Percentiles rank a stretch among this genome's conserved stretches.
These are phyloP conservation scores for Ceratobasidium theobromae DNA, from an alignment of 1,284 basidiomycete genomes.

Conservation along the genomic window DNA sequence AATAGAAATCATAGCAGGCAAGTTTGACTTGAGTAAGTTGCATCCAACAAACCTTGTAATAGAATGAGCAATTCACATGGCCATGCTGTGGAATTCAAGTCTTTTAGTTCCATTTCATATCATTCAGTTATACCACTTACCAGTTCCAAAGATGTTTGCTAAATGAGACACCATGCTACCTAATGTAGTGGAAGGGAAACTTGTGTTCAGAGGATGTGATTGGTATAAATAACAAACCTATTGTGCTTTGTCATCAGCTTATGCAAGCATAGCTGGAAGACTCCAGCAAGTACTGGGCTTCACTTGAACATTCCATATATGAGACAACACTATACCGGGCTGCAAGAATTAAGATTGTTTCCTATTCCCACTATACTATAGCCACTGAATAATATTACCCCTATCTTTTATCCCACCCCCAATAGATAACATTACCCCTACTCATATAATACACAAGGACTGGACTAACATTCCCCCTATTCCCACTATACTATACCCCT, in stretches of 20 bases:
- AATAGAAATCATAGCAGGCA: conserved; percentile 32
- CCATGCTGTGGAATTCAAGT: conserved; percentile 64
- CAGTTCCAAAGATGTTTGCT: conserved; percentile 80
- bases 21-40: not conserved
- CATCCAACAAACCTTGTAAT: conserved; percentile 72
- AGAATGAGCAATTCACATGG: conserved; percentile 93
- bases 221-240: not conserved
- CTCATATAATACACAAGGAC: too few relatives aligned
- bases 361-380: too few relatives aligned
- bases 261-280: too few relatives aligned
- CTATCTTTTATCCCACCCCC: too few relatives aligned
- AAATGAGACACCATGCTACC: conserved; percentile 34
- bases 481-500: too few relatives aligned
- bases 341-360: too few relatives aligned
- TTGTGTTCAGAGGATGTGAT: not conserved
- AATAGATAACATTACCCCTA: too few relatives aligned
- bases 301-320: too few relatives aligned
- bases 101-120: not conserved
- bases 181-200: not conserved
- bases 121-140: conserved; percentile 21
- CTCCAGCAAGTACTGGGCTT: too few relatives aligned
- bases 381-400: too few relatives aligned
- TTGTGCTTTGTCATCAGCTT: conserved; percentile 2
- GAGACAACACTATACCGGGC: too few relatives aligned
- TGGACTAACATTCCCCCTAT: too few relatives aligned